Base-by-base conservation (phyloP, 352 stramenopile species). In the Phytophthora tubulina region DNA sequence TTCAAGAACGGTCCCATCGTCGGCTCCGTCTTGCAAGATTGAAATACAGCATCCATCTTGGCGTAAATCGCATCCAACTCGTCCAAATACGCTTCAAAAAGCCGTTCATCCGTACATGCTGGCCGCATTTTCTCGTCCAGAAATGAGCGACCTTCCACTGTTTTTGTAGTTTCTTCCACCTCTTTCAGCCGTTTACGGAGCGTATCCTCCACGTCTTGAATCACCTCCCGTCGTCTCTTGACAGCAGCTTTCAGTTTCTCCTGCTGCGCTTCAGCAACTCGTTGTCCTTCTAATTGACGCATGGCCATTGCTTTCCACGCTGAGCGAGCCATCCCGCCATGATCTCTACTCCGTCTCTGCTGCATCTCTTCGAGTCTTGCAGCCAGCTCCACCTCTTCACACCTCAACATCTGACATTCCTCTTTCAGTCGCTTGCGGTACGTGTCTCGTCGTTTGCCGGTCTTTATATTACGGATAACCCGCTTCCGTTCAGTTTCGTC, bases 41-140 rank as follows among this genome's bases (percentile, higher is more conserved):
- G 39, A n/a, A 76, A 67, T 2, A 65, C 67, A 41, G 42, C 57
- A 45, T 79, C 67, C 57, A 60, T 76, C 41, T 64, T 65, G 39
- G 72, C 67, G 14, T 79, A 79, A 33, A 75, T 67, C 1, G 58
- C 35, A 32, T 76, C 72, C 49, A 79, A 32, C 5, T 79, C 72
- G 2, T 56, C 45, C 27, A 79, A 57, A 57, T 76, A 79, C 10
- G 67, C 67, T 39, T 76, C 67, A 30, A 79, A 73, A 30, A 79
- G 45, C 35, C 48, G 41, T 4, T 59, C 63, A 46, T 79, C 72
- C 15, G 15, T 32, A 11, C 33, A 8, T 31, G 66, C 52, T 0
- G 41, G 8, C 15, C 30, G 36, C 17, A 3, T 21, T 6, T 11
- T 50, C n/a, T 35, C 62, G n/a, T 50, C 32, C 42, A 35, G 4